Evolutionary conservation across 768 basidiomycete genomes (phyloP), one percentile per base, ranked within the genome.

Genomic region (Leccinum subgranulosum): DNA sequence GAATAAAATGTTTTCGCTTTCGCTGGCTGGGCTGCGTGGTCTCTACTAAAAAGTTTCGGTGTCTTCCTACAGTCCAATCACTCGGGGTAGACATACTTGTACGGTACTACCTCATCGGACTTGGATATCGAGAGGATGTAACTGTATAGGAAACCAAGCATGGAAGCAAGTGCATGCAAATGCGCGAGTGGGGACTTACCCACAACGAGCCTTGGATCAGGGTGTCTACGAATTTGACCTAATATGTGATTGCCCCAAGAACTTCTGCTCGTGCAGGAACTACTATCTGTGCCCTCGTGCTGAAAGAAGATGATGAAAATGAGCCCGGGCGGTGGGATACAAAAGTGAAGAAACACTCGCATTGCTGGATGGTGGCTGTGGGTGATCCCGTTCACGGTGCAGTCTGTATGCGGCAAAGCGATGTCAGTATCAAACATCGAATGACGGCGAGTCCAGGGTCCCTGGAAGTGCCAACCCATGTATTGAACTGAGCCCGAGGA

Each of bases 1-100:
- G 31, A 15, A 62, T 57, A 3, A 63, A 48, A 6, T 3, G 34
- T 56, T 28, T 54, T 58, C 64, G n/a, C 57, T 33, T 47, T 53
- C 53, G 15, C 5, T 51, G 8, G 1, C 8, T 9, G 5, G 43
- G 36, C 47, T 64, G 9, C 47, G 55, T 21, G 21, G 4, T n/a
- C 14, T 25, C 62, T 61, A 33, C 62, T 61, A 33, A n/a, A 1
- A 6, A 9, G 23, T 23, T 23, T 57, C 21, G 34, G 46, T 1
- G 4, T 17, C 11, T 10, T 33, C 4, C 17, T 28, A n/a, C 25
- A 6, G 12, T 33, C 6, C 3, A 29, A 43, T 23, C 15, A 36
- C 3, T 17, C 14, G 29, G 12, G 21, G 19, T 8, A 12, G 11
- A 49, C 60, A 17, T 25, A 62, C 61, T 19, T 17, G 19, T 23